These are phyloP conservation scores for Ophiostoma fasciatum DNA, from an alignment of 2,329 filamentous ascomycete genomes.

Conservation along the genomic window DNA sequence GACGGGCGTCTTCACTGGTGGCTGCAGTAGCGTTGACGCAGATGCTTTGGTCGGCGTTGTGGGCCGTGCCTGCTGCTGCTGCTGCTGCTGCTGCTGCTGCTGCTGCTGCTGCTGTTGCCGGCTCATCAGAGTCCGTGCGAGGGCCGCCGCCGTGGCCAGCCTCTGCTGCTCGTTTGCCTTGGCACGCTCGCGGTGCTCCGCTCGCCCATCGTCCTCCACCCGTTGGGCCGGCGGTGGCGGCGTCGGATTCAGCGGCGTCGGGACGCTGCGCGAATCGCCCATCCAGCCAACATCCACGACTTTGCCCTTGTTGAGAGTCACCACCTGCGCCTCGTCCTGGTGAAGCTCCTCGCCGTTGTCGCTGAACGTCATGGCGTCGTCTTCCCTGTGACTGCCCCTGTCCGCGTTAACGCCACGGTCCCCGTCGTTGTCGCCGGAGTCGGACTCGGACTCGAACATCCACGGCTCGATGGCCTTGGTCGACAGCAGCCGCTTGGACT, in stretches of 20 bases:
- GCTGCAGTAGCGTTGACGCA: not conserved
- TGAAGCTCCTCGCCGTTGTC: constrained; percentile 2
- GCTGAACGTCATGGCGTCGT: not conserved
- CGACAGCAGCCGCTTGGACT: constrained; percentile 6
- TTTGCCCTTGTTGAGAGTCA: constrained; percentile 2
- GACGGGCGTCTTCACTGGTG: constrained; percentile 2
- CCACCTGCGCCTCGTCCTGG: constrained; percentile 1
- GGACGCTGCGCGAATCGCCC: not conserved
- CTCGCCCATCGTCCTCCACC: too few species aligned
- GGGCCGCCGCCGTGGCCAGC: constrained; percentile 4
- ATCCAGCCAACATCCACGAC: constrained; percentile 3
- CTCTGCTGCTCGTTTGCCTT: not conserved
- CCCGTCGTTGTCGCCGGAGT: constrained; percentile 2
- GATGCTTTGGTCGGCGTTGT: not conserved
- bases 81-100: too few species aligned
- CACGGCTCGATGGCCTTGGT: constrained; percentile 7
- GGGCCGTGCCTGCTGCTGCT: too few species aligned
- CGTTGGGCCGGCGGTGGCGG: too few species aligned
- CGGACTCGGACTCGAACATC: constrained; percentile 1
- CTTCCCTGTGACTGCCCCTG: too few species aligned
- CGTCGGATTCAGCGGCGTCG: constrained; percentile 1
- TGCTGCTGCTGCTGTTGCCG: not conserved
- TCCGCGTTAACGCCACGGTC: too few species aligned
- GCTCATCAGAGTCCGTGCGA: constrained; percentile 1
- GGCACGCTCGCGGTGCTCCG: not conserved